Base-by-base conservation (phyloP, 306 rosid genomes). In the Lablab purpureus region DNA sequence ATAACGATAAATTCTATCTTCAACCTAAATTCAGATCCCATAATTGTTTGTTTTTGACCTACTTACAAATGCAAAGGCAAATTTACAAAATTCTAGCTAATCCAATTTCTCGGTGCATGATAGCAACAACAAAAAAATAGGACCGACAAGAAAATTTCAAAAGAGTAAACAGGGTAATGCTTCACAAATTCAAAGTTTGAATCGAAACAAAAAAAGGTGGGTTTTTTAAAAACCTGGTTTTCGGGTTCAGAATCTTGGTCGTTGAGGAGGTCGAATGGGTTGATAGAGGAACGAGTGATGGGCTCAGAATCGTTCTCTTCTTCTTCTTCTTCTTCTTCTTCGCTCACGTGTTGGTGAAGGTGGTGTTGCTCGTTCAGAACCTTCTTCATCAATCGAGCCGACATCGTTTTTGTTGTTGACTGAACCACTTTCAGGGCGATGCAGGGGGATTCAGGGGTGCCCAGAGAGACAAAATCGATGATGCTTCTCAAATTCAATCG, bases 231-330 rank as follows among this genome's bases (percentile, higher is more conserved):
- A 82, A 95, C 99, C 99, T 90, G 89, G 11, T 65, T 22, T 72
- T 83, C 89, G 18, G 74, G 81, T 32, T 81, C 91, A 30, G 84
- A 81, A 78, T 85, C 92, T 0, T 76, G 81, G 22, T 83, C 89
- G 73, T 85, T 83, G 73, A 95, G 97, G 17, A 91, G 94, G 85
- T 90, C 93, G 41, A 95, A 93, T 22, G 94, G 98, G 87, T 95
- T 92, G 81, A 91, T 36, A 23, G 89, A 82, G 75, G 97, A 34
- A 64, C 82, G 87, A 40, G 82, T 51, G 8, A 73, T 81, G 4
- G 21, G 67, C 22, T 30, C 67, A 60, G 89, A 79, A 23, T 69
- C 72, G n/a, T 79, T 73, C 52, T 74, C 84, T 52, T 80, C 82
- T 15, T 64, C 54, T 4, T 47, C 62, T 9, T 60, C 90, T 11